Evolutionary conservation across 768 basidiomycete species (phyloP).

Genomic region (Pholiota conissans): DNA sequence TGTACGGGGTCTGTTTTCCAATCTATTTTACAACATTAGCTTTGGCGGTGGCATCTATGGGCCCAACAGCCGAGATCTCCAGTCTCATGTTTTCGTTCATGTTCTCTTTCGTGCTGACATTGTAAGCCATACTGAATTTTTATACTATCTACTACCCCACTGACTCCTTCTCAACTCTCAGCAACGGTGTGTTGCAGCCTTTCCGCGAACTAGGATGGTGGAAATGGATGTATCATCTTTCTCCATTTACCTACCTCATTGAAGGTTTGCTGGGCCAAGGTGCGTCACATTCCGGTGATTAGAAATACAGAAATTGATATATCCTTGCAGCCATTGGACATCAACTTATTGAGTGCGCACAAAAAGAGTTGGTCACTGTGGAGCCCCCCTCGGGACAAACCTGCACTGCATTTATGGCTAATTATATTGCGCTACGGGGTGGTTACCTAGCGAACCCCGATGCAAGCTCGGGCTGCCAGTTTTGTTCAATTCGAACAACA

Average conservation of each 20-base stretch:
- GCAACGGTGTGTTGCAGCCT: constrained; percentile 70
- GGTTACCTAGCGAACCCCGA: constrained; percentile 60
- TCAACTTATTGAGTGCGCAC: constrained; percentile 53
- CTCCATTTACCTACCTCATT: constrained; percentile 53
- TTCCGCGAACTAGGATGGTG: constrained; percentile 64
- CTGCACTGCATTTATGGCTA: constrained; percentile 51
- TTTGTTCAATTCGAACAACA: constrained; percentile 54
- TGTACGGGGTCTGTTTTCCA: constrained; percentile 56
- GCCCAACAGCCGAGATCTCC: constrained; percentile 59
- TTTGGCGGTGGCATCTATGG: constrained; percentile 60
- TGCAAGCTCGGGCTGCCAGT: constrained; percentile 51
- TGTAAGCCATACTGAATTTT: constrained; percentile 36
- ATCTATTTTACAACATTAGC: constrained; percentile 66
- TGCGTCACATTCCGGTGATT: constrained; percentile 20
- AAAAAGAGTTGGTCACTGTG: constrained; percentile 60
- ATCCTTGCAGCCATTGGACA: constrained; percentile 50
- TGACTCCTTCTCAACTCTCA: constrained; percentile 17
- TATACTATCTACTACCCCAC: constrained; percentile 7
- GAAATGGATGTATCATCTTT: constrained; percentile 67
- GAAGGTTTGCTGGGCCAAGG: constrained; percentile 51
- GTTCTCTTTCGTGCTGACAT: constrained; percentile 65
- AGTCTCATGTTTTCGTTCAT: constrained; percentile 56
- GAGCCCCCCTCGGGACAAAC: constrained; percentile 57
- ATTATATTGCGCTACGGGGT: constrained; percentile 50
- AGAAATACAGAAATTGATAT: constrained; percentile 25